Evolutionary conservation across 768 basidiomycete genomes (phyloP), one percentile per base, ranked within the genome.

Genomic region (Porpolomopsis calyptriformis): DNA sequence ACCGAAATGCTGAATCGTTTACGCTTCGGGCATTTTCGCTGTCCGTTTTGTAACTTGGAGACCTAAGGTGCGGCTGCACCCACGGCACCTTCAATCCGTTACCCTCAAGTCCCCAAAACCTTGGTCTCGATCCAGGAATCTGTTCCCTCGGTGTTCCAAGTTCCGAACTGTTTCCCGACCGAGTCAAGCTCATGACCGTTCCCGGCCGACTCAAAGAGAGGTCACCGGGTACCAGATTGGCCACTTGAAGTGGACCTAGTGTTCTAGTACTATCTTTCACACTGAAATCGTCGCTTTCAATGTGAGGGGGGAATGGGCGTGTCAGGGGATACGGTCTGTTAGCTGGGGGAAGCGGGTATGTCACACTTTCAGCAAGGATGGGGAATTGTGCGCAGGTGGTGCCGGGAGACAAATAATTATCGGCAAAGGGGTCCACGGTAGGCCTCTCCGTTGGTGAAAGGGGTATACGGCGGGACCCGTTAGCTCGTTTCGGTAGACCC

Each of bases 171-270:
- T 23, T 16, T 20, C 16, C 35, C 9, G 26, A 4, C 10, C 25
- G 16, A 14, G 37, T 37, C 48, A 58, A 50, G 11, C 53, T 57
- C 9, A 56, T 47, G 40, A 53, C 55, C 1, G 59, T 57, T 4
- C 54, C 50, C 2, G 58, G 52, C 45, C 58, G 60, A 39, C 65
- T 64, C 26, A 59, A 62, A 22, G 68, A 65, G n/a, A 64, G 45
- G 41, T 77, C 75, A 4, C 71, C 76, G 6, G 73, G 70, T 1
- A 64, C 56, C 43, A 68, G 60, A 53, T 78, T 78, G 22, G 72
- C 62, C 39, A 78, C 68, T 38, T 65, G 69, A 14, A 77, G 63
- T 10, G 58, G 62, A 3, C 74, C 74, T 0, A 77, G 62, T 2
- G 68, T 65, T 31, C 55, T 54, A 26, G 53, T 53, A 34, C 60